Evolutionary conservation across 2,329 filamentous ascomycete genomes (phyloP), one percentile per base, ranked within the genome.

Genomic region (Pestalotiopsis sp.): DNA sequence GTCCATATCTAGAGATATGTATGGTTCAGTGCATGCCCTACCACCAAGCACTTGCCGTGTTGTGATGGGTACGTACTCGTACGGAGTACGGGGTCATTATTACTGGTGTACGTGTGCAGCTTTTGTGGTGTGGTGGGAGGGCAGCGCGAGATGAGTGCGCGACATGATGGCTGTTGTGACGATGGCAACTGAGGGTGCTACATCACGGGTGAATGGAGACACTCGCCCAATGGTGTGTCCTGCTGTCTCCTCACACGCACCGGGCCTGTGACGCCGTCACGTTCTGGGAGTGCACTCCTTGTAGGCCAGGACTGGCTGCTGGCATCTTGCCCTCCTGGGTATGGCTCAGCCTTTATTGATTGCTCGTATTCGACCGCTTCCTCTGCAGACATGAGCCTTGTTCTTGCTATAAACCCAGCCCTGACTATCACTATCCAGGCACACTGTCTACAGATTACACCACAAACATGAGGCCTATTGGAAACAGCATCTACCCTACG

Each of bases 141-240:
- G 31, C 31, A 52, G 45, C 45, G 31, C 31, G 31, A 59, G 27
- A 59, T 59, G 27, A 49, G 61, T 39, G 39, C 27, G 17, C 45
- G 12, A 23, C 23, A 17, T 64, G 61, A 39, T 64, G 61, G 36
- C 61, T 17, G 38, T 64, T 39, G 61, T 64, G 49, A 64, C 49
- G 38, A 64, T 36, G 61, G 61, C 61, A 64, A 64, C 39, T 52
- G 45, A 52, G 45, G 45, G 45, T 52, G 45, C 45, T 17, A 64
- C 25, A 45, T 23, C 12, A 52, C 41, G 61, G 61, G 61, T 52
- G 39, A 64, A 64, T 64, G 61, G 61, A 64, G 38, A 36, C 61
- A 20, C n/a, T 49, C 25, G 20, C 17, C n/a, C 59, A 62, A 62
- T 62, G 38, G 27, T 62, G 27, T 20, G 14, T 36, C 45, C 45